Percentiles rank a stretch among this genome's conserved stretches.
These are phyloP conservation scores for Fusarium sp. DNA, from an alignment of 2,329 filamentous ascomycete species.

Conservation along the genomic window DNA sequence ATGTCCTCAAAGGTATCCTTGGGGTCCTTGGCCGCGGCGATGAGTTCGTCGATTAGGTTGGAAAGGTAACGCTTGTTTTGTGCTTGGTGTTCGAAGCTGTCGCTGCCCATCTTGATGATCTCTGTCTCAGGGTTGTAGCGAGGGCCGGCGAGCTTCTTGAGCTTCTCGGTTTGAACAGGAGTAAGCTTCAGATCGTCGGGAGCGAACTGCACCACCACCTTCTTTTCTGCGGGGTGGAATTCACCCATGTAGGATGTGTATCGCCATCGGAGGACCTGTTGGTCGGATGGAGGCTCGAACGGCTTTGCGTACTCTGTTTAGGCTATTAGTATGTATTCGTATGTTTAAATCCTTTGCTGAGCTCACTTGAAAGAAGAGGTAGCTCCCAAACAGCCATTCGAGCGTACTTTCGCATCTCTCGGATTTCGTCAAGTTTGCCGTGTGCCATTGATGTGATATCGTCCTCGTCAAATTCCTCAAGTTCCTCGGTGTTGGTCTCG, in stretches of 20 bases:
- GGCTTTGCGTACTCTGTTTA: slow-evolving; percentile 80
- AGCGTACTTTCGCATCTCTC: slow-evolving; percentile 89
- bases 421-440: slow-evolving; percentile 85
- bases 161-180: slow-evolving; percentile 76
- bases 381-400: slow-evolving; percentile 94
- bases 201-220: slow-evolving; percentile 93
- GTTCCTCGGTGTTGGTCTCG: slow-evolving; percentile 62
- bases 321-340: slow-evolving; percentile 19
- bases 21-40: slow-evolving; percentile 80
- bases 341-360: background rate
- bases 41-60: slow-evolving; percentile 78
- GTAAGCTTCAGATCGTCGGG: slow-evolving; percentile 78
- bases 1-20: slow-evolving; percentile 88
- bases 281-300: slow-evolving; percentile 75
- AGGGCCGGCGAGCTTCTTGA: slow-evolving; percentile 86
- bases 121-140: slow-evolving; percentile 89
- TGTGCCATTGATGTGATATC: slow-evolving; percentile 88
- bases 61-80: slow-evolving; percentile 97
- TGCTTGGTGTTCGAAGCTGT: slow-evolving; percentile 86
- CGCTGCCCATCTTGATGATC: slow-evolving; percentile 88
- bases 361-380: slow-evolving; percentile 87
- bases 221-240: slow-evolving; percentile 87
- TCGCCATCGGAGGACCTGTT: slow-evolving; percentile 87
- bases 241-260: slow-evolving; percentile 98
- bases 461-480: slow-evolving; percentile 77